Evolutionary conservation across 2,329 filamentous ascomycete genomes (phyloP).

Genomic region (Plenodomus biglobosus): DNA sequence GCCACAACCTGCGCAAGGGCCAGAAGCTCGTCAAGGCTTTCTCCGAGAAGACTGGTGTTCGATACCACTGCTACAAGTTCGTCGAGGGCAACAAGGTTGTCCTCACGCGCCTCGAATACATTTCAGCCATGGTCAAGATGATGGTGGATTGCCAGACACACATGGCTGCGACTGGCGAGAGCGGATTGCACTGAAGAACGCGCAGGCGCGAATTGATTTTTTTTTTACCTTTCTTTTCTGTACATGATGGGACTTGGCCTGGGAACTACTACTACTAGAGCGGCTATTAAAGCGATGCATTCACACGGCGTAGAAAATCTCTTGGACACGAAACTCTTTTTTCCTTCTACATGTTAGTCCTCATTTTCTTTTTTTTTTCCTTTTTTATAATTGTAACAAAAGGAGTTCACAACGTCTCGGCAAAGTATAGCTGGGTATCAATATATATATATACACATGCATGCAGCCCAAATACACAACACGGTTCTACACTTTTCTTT

Average conservation of each 20-base stretch:
- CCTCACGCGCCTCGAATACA: conserved; percentile 72
- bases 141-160: conserved; percentile 43
- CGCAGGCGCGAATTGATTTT: conserved; percentile 5
- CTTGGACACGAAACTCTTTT: too few relatives aligned
- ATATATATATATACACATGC: too few relatives aligned
- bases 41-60: conserved; percentile 78
- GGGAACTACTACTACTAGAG: too few relatives aligned
- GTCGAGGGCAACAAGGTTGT: conserved; percentile 81
- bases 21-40: conserved; percentile 79
- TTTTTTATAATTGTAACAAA: too few relatives aligned
- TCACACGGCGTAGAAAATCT: too few relatives aligned
- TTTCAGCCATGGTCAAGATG: conserved; percentile 73
- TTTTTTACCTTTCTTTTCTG: background rate
- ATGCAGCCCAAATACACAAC: too few relatives aligned
- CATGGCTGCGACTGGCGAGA: conserved; percentile 45
- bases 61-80: conserved; percentile 84
- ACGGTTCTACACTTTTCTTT: too few relatives aligned
- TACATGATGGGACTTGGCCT: background rate
- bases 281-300: too few relatives aligned
- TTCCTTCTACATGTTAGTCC: too few relatives aligned
- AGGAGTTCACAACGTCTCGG: too few relatives aligned
- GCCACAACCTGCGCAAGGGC: conserved; percentile 76
- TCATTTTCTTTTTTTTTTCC: too few relatives aligned
- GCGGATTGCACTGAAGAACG: conserved; percentile 33
- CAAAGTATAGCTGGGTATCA: too few relatives aligned